Evolutionary conservation across 495 filamentous ascomycete genomes (phyloP).

Genomic region (Aspergillus sclerotiicarbonarius): DNA sequence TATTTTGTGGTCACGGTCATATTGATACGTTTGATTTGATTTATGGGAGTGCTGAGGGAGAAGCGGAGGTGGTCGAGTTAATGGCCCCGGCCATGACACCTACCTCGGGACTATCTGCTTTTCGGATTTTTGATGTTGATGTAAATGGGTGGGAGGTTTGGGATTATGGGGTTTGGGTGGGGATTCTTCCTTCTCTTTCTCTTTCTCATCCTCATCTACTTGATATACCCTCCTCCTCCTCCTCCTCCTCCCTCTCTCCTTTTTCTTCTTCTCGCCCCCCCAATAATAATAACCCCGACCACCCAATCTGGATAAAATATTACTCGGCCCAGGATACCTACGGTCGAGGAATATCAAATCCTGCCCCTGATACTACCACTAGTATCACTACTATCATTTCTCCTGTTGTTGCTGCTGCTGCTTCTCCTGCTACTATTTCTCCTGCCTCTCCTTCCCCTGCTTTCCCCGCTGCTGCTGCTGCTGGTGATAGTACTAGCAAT

Average conservation of each 20-base stretch:
- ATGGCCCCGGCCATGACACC: slow-evolving; percentile 55
- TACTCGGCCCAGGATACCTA: slow-evolving; percentile 56
- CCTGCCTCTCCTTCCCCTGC: too few species aligned
- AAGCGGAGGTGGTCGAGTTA: slow-evolving; percentile 14
- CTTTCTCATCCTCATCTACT: neutral
- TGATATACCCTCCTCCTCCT: too few species aligned
- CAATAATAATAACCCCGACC: too few species aligned
- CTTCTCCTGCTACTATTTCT: too few species aligned
- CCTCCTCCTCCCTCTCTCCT: neutral
- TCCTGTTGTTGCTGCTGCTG: too few species aligned
- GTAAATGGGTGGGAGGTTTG: slow-evolving; percentile 53
- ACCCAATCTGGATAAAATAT: slow-evolving; percentile 49
- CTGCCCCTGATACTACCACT: too few species aligned
- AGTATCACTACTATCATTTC: neutral
- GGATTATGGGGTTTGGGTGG: slow-evolving; percentile 51
- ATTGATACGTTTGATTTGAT: slow-evolving; percentile 54
- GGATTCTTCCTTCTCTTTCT: neutral
- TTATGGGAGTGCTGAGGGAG: slow-evolving; percentile 26
- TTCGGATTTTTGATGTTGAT: slow-evolving; percentile 57
- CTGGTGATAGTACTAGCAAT: too few species aligned
- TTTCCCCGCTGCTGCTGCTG: too few species aligned
- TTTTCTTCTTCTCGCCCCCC: neutral
- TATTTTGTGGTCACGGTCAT: slow-evolving; percentile 61
- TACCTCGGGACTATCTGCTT: slow-evolving; percentile 49
- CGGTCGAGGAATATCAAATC: too few species aligned